Evolutionary conservation across 2,329 filamentous ascomycete species (phyloP).

Genomic region (Mycogone perniciosa): DNA sequence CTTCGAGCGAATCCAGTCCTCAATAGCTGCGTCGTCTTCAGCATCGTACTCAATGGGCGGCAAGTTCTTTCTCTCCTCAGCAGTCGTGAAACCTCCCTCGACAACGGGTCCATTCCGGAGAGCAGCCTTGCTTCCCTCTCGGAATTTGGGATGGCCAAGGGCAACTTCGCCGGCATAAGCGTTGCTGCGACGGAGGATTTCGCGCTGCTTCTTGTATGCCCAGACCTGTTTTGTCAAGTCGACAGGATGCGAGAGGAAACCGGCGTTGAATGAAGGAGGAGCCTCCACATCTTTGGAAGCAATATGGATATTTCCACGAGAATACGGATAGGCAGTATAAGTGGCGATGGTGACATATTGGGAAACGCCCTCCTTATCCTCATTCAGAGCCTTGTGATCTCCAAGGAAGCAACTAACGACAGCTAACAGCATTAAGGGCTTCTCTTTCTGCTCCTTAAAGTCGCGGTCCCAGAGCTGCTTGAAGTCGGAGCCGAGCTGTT

Average conservation of each 20-base stretch:
- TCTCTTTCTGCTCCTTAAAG: slow-evolving; percentile 37
- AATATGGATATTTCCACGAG: slow-evolving; percentile 56
- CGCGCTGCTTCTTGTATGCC: slow-evolving; percentile 58
- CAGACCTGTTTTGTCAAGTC: slow-evolving; percentile 54
- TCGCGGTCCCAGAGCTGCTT: slow-evolving; percentile 48
- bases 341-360: slow-evolving; percentile 47
- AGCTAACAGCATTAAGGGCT: slow-evolving; percentile 42
- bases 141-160: slow-evolving; percentile 37
- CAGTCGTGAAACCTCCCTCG: slow-evolving; percentile 14
- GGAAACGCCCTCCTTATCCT: slow-evolving; percentile 9
- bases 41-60: slow-evolving; percentile 37
- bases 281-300: slow-evolving; percentile 34
- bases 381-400: slow-evolving; percentile 1
- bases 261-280: slow-evolving; percentile 49
- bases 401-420: slow-evolving; percentile 24
- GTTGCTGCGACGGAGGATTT: slow-evolving; percentile 50
- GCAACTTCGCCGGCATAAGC: slow-evolving; percentile 42
- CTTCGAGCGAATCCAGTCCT: slow-evolving; percentile 33
- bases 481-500: slow-evolving; percentile 46
- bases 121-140: slow-evolving; percentile 32
- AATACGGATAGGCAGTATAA: slow-evolving; percentile 55
- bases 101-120: slow-evolving; percentile 20
- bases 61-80: slow-evolving; percentile 22
- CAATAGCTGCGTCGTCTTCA: slow-evolving; percentile 43
- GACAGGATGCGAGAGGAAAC: slow-evolving; percentile 40